phyloP scores from a whole-genome alignment of 2,329 filamentous ascomycete species.

The Helminthosporium solani region DNA sequence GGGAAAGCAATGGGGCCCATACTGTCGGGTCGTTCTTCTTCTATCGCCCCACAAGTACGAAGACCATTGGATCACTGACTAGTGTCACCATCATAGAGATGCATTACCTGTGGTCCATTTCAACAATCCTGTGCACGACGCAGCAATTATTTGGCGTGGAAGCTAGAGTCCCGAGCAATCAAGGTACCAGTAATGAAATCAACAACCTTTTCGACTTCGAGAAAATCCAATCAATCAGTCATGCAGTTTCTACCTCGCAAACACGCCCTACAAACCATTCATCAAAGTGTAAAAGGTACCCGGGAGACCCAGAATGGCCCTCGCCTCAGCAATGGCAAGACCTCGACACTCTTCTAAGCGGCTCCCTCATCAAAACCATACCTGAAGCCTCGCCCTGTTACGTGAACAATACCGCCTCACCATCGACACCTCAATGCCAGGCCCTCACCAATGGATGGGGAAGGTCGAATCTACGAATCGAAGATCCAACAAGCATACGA shows the following conservation, averaged over 20 bases:
- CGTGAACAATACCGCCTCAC: constrained; percentile 13
- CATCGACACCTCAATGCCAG: constrained; percentile 15
- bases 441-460: constrained; percentile 13
- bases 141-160: background rate
- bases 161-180: background rate
- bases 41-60: background rate
- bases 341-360: constrained; percentile 18
- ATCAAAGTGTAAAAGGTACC: constrained; percentile 20
- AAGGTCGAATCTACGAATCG: constrained; percentile 9
- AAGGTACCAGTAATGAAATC: background rate
- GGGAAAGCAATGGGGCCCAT: background rate
- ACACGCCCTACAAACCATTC: no score
- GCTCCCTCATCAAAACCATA: constrained; percentile 19
- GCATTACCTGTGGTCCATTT: background rate
- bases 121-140: background rate
- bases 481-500: constrained; percentile 26
- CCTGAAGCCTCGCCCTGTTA: constrained; percentile 28
- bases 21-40: background rate
- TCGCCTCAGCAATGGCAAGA: constrained; percentile 13
- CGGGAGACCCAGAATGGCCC: constrained; percentile 22
- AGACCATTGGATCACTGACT: background rate
- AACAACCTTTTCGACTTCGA: background rate
- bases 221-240: background rate
- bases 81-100: background rate
- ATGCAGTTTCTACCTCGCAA: background rate